These are phyloP conservation scores for Xylariaceae sp. DNA, from an alignment of 2,329 filamentous ascomycete genomes.

Conservation along the genomic window DNA sequence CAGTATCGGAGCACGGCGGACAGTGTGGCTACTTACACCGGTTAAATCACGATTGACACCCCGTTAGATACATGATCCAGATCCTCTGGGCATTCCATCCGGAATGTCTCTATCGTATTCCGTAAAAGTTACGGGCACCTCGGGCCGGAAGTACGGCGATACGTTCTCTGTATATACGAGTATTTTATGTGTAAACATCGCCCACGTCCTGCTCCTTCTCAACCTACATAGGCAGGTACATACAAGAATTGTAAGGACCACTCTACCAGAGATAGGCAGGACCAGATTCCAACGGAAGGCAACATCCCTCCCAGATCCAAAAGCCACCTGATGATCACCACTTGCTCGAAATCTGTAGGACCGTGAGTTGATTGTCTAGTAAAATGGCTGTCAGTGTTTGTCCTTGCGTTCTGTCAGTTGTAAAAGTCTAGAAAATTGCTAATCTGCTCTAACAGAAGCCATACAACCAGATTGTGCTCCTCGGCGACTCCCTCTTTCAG, in stretches of 20 bases:
- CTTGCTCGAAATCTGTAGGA: background rate
- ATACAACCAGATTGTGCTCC: constrained; percentile 72
- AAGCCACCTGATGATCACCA: background rate
- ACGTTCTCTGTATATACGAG: no score
- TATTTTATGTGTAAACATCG: no score
- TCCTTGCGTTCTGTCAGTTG: no score
- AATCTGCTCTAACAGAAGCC: constrained; percentile 36
- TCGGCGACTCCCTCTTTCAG: constrained; percentile 88
- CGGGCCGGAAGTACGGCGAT: no score
- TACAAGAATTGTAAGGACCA: no score
- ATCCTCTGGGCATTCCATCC: no score
- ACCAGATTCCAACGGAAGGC: no score
- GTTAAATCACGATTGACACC: background rate
- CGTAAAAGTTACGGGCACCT: no score
- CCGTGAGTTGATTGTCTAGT: background rate
- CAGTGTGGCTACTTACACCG: background rate
- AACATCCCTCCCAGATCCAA: background rate
- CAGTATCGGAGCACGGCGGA: no score
- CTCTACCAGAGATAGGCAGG: background rate
- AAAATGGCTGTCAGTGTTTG: constrained; percentile 17
- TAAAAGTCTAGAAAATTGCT: background rate
- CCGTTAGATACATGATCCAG: background rate
- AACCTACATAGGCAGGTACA: no score
- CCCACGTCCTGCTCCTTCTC: no score
- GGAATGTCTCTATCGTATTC: no score